Percentiles rank a stretch among this genome's conserved stretches.
These are phyloP conservation scores for Stagonosporopsis tanaceti DNA, from an alignment of 2,329 filamentous ascomycete genomes.

Conservation along the genomic window DNA sequence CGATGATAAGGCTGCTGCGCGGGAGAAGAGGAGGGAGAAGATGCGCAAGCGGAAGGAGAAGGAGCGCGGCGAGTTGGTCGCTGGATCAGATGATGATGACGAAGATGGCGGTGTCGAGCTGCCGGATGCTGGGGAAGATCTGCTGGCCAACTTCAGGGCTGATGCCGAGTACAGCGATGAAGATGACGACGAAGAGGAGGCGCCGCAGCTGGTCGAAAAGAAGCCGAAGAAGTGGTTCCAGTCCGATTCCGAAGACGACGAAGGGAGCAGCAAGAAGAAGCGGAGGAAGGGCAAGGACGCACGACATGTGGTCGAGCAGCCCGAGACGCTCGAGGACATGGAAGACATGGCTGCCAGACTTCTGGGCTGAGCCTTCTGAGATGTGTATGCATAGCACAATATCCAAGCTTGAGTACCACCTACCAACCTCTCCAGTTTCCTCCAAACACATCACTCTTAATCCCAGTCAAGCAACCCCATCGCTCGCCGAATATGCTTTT, in stretches of 20 bases:
- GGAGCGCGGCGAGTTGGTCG: conserved; percentile 59
- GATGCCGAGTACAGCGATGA: conserved; percentile 53
- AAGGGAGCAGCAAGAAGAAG: conserved; percentile 45
- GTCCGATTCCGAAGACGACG: conserved; percentile 66
- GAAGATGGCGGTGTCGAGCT: conserved; percentile 40
- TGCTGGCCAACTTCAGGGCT: conserved; percentile 53
- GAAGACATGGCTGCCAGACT: conserved; percentile 79
- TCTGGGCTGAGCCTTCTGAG: conserved; percentile 54
- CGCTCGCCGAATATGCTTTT: conserved; percentile 23
- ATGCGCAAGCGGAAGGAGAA: conserved; percentile 74
- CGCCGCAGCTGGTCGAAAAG: conserved; percentile 61
- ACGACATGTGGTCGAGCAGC: conserved; percentile 68
- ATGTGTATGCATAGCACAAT: conserved; percentile 3
- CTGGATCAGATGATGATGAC: conserved; percentile 35
- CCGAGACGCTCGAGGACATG: conserved; percentile 80
- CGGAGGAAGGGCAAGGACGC: conserved; percentile 61
- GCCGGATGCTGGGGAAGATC: conserved; percentile 48
- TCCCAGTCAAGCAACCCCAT: conserved; percentile 29
- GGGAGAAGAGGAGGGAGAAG: conserved; percentile 80
- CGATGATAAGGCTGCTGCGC: conserved; percentile 81
- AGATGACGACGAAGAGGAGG: conserved; percentile 53
- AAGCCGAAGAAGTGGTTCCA: conserved; percentile 83
- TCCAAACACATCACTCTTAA: not conserved
- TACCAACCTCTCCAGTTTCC: not conserved
- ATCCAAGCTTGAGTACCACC: not conserved